phyloP scores from a whole-genome alignment of 2,329 filamentous ascomycete genomes.

The Claviceps purpurea region DNA sequence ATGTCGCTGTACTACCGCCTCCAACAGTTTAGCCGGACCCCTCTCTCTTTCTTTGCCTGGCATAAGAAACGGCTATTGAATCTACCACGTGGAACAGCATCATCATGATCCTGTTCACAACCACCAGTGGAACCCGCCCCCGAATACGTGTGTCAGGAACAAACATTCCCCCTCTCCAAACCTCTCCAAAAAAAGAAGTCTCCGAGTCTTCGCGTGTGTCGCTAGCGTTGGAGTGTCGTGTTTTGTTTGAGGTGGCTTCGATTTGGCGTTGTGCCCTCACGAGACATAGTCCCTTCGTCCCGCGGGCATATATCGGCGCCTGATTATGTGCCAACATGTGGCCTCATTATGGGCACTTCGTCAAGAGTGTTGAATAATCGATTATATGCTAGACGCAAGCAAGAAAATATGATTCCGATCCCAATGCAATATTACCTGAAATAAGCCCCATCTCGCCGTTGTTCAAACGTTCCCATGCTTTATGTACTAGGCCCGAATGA shows the following conservation, averaged over 20 bases:
- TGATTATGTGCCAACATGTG: background rate
- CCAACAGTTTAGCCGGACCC: background rate
- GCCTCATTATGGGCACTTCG: background rate
- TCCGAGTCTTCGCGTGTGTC: background rate
- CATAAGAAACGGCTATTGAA: background rate
- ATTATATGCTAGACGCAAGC: conserved; percentile 19
- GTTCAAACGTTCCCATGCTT: conserved; percentile 17
- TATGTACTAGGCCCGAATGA: conserved; percentile 21
- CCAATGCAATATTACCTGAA: conserved; percentile 38
- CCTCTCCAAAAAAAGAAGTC: background rate
- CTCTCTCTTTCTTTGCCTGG: background rate
- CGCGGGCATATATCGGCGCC: background rate
- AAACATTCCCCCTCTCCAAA: conserved; percentile 1
- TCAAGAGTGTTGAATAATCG: conserved; percentile 8
- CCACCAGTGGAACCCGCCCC: background rate
- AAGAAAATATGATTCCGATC: conserved; percentile 17
- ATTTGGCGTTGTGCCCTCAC: background rate
- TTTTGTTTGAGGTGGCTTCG: background rate
- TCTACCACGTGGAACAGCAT: background rate
- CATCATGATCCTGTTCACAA: background rate
- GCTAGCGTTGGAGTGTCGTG: background rate
- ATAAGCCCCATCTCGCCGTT: conserved; percentile 16
- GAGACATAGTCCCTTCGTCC: background rate
- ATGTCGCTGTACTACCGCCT: conserved; percentile 1
- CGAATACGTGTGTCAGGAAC: background rate